Evolutionary conservation across 2,329 filamentous ascomycete genomes (phyloP), one percentile per base, ranked within the genome.

Genomic region (Sclerotinia trifoliorum): DNA sequence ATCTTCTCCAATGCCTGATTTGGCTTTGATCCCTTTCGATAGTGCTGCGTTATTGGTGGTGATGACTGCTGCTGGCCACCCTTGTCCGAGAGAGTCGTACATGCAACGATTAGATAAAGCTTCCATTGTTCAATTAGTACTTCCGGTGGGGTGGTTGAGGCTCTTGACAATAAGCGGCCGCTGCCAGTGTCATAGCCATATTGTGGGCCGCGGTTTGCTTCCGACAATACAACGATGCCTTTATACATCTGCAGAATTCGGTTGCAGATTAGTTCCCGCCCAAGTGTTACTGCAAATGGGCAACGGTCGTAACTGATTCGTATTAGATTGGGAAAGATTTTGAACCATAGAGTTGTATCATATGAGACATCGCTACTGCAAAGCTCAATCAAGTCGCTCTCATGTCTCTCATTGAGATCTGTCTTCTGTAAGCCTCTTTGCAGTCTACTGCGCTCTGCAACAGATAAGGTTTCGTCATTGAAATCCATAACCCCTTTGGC

Each of bases 101-200:
- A 99, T 13, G 94, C 95, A 80, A 99, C 97, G 67, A 97, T 94
- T 35, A 99, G 84, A 78, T 98, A 98, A 2, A 98, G 83, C 79
- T 97, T 98, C 94, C 94, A 99, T 78, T 99, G 95, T 79, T 98
- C 96, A 69, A 99, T 88, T 68, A 97, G 84, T 29, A 96, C 88
- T 74, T 96, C 93, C 0, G 94, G 91, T 24, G 93, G 90, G 0
- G 90, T 89, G 3, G 88, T 90, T 69, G 85, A 88, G 69, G 85
- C 86, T 76, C 87, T 83, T 73, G 81, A 73, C 13, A 75, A 71
- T 32, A 77, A 65, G 10, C 77, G 72, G 24, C 75, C 83, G 75
- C 84, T 88, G 39, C 83, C 82, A 8, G 84, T 81, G 61, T 89
- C 86, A 24, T 73, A 75, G n/a, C 88, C 88, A 71, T 90, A 86